phyloP scores from a whole-genome alignment of 148 eudicot genomes.

The Suaeda aralocaspica region DNA sequence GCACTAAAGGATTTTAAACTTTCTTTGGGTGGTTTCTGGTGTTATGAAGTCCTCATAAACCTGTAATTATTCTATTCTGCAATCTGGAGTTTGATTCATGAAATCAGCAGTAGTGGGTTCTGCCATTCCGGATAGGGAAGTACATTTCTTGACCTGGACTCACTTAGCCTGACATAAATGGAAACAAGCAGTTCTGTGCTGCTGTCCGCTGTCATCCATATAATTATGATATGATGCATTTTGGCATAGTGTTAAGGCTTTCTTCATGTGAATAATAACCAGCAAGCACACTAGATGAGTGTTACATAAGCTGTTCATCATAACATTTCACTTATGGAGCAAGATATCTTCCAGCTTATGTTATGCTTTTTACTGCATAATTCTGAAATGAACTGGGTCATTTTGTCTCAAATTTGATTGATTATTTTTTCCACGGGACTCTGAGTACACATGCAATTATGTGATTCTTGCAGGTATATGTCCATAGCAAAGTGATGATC shows the following conservation, averaged over 20 bases:
- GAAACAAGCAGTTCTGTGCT: neutral
- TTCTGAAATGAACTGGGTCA: too few species aligned
- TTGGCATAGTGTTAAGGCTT: neutral
- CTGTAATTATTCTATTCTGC: too few species aligned
- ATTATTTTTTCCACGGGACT: too few species aligned
- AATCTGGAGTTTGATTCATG: neutral
- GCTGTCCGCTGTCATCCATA: neutral
- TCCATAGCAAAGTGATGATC: slow-evolving; percentile 98
- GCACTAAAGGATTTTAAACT: neutral
- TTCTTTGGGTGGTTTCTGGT: neutral
- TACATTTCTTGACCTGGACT: neutral
- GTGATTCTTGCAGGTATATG: slow-evolving; percentile 62
- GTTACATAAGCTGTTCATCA: too few species aligned
- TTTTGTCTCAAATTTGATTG: too few species aligned
- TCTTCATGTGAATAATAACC: neutral
- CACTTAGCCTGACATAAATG: too few species aligned
- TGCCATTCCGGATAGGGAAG: neutral
- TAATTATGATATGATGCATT: neutral
- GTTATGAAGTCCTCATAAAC: too few species aligned
- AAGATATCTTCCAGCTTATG: neutral
- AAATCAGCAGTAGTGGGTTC: neutral
- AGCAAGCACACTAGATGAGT: neutral
- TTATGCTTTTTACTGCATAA: neutral
- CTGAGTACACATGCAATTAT: slow-evolving; percentile 4
- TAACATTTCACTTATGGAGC: neutral